Evolutionary conservation across 108 stramenopile species (phyloP), one percentile per base, ranked within the genome.

Genomic region (Nitzschia sp.): DNA sequence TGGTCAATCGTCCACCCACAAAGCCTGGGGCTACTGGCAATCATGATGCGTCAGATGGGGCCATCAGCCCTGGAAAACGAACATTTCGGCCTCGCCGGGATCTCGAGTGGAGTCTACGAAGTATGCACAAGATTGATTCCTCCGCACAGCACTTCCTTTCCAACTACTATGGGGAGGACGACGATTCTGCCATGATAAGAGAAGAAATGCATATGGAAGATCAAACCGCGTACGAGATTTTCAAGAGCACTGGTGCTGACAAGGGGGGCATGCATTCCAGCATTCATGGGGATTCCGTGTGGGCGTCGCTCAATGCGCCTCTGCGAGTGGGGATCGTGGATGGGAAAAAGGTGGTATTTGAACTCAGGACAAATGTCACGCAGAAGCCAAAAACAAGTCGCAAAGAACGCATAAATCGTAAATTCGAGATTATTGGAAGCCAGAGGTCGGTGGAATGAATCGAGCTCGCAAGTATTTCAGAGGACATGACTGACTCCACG

Each of bases 141-240:
- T 25, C 25, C 26, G 59, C 58, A 1, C 58, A 71, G 21, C 47
- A 71, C 59, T 61, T 71, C 32, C 28, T 61, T 1, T 23, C 58
- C 46, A 71, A 53, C 13, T 71, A 71, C 46, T 71, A 61, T 32
- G 45, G 28, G 5, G 46, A 21, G 31, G 58, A 33, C 1, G n/a
- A n/a, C 0, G 70, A 48, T 29, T 33, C 2, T 9, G 15, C 51
- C 15, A 38, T 24, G 1, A 53, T 58, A 15, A 29, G 45, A 29
- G n/a, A 27, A 6, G 59, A 49, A 21, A n/a, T 32, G 29, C 25
- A 58, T 42, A 1, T 26, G 23, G 70, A 47, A 30, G 70, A 71
- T 60, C 70, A 71, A 24, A 49, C 59, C 17, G 70, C 70, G 1
- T 71, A 61, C 59, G 70, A 71, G 11, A 71, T 71, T 8, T 71